Evolutionary conservation across 257 asterid species (phyloP).

Genomic region (Nicotiana sylvestris): DNA sequence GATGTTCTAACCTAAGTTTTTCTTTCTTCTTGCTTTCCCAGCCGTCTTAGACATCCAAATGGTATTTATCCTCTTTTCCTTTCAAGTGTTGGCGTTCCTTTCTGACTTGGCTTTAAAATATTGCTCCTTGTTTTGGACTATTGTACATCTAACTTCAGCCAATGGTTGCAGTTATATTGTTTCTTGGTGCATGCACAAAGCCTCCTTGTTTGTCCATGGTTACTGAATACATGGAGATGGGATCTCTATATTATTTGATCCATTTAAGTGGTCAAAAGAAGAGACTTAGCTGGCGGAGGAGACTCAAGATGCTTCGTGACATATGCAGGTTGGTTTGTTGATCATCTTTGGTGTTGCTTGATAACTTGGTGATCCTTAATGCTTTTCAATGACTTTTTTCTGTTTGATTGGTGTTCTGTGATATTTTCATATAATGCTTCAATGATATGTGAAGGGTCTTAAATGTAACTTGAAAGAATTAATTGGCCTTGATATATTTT

Average conservation of each 20-base stretch:
- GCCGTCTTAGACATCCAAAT: conserved; percentile 98
- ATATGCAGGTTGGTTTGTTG: conserved; percentile 78
- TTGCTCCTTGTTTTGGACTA: neutral
- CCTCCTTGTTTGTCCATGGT: conserved; percentile 93
- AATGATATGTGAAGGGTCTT: conserved; percentile 2
- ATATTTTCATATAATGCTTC: neutral
- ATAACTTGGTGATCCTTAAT: neutral
- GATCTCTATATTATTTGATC: conserved; percentile 79
- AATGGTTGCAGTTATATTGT: conserved; percentile 69
- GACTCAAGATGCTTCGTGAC: conserved; percentile 92
- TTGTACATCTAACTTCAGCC: neutral
- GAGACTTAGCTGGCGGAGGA: conserved; percentile 84
- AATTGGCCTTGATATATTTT: neutral
- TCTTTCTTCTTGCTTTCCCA: conserved; percentile 37
- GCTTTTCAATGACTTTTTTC: neutral
- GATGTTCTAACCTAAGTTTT: conserved; percentile 32
- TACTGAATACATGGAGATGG: conserved; percentile 99
- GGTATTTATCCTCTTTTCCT: conserved; percentile 48
- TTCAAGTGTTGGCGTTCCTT: conserved; percentile 1
- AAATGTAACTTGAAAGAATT: neutral
- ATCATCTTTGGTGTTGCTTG: neutral
- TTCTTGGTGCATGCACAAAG: conserved; percentile 94
- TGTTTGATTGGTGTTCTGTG: neutral
- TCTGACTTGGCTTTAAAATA: conserved; percentile 8
- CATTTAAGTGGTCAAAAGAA: conserved; percentile 93